Percentiles rank a stretch among this genome's conserved stretches.
phyloP scores from a whole-genome alignment of 2,329 filamentous ascomycete genomes.

The Ploettnerulaceae sp. region DNA sequence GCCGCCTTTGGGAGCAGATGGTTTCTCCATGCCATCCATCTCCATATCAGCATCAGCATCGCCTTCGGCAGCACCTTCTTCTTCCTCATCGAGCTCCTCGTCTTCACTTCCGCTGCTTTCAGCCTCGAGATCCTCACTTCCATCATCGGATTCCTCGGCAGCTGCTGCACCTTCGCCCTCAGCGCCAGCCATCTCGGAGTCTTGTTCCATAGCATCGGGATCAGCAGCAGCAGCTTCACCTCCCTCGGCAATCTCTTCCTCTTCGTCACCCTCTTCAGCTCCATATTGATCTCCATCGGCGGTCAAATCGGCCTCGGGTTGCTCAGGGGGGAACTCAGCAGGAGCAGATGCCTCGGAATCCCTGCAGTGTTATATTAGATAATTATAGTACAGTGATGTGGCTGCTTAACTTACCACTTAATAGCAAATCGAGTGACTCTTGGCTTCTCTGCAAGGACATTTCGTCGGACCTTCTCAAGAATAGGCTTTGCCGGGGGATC shows the following conservation, averaged over 20 bases:
- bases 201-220: constrained; percentile 49
- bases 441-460: constrained; percentile 94
- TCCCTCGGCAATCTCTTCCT: constrained; percentile 56
- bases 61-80: constrained; percentile 39
- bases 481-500: constrained; percentile 90
- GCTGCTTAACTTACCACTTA: constrained; percentile 71
- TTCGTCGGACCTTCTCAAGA: constrained; percentile 86
- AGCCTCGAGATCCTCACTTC: constrained; percentile 73
- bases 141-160: constrained; percentile 66
- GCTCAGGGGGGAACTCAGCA: constrained; percentile 92
- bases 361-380: constrained; percentile 48
- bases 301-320: constrained; percentile 85
- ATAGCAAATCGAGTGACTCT: constrained; percentile 96
- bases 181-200: constrained; percentile 70
- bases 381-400: constrained; percentile 1
- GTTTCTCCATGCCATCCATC: constrained; percentile 39
- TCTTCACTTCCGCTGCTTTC: constrained; percentile 67
- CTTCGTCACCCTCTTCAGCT: constrained; percentile 77
- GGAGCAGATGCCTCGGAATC: constrained; percentile 97
- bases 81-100: constrained; percentile 45
- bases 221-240: constrained; percentile 46
- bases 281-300: constrained; percentile 89
- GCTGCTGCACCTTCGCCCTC: constrained; percentile 47
- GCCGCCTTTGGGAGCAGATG: constrained; percentile 18
- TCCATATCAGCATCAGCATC: constrained; percentile 47